phyloP scores from a whole-genome alignment of 768 basidiomycete species.

The Auricularia sp. region DNA sequence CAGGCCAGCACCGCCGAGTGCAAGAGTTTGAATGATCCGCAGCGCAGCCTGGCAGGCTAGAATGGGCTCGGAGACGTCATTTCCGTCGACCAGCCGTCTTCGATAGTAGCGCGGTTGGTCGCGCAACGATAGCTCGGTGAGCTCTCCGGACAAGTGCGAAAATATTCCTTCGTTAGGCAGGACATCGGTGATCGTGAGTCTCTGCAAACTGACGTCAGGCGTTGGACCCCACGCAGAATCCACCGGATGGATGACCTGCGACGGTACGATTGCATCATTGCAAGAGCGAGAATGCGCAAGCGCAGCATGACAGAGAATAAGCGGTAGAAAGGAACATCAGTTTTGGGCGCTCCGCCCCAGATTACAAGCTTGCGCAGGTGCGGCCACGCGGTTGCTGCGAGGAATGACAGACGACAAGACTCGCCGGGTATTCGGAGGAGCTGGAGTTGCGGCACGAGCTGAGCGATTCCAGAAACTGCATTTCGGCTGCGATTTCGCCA shows the following conservation, averaged over 20 bases:
- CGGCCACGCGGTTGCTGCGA: background rate
- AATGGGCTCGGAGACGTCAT: background rate
- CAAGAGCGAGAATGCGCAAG: no score
- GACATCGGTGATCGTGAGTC: background rate
- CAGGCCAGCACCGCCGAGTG: background rate
- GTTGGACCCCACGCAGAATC: background rate
- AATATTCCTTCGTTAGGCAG: background rate
- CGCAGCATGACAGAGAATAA: background rate
- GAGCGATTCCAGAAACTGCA: no score
- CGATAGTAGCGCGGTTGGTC: background rate
- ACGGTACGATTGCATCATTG: no score
- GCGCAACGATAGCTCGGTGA: background rate
- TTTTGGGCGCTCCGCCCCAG: background rate
- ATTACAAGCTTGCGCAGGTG: background rate
- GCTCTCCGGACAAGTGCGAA: background rate
- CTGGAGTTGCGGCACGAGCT: background rate
- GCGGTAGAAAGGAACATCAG: background rate
- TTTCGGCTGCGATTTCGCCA: no score
- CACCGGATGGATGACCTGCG: background rate
- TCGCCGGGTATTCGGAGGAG: background rate
- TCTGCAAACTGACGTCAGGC: background rate
- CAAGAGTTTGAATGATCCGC: background rate
- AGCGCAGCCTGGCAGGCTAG: background rate
- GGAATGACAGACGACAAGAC: background rate
- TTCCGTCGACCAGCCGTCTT: background rate